Evolutionary conservation across 805 yeast genomes (phyloP), one percentile per base, ranked within the genome.

Genomic region (Hanseniaspora pseudoguilliermondii): DNA sequence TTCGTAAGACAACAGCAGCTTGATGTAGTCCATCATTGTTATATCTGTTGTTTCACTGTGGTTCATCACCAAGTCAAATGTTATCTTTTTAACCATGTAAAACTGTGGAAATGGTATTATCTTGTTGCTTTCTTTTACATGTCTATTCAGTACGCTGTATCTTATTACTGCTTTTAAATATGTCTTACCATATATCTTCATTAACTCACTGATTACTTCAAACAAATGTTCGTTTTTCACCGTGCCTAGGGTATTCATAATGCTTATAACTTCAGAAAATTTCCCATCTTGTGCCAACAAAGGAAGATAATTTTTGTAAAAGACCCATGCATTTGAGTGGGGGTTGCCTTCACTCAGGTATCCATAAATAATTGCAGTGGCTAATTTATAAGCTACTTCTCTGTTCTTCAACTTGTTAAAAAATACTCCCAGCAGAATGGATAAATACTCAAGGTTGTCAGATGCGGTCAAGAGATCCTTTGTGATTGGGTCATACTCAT

Each of bases 81-180:
- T 36, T 5, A 46, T 44, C n/a, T 46, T 41, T 27, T 53, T 53
- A 10, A 53, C 25, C 10, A 53, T 43, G 39, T 44, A 48, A 29
- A 53, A 53, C 20, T 53, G 56, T 18, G 41, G 42, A 23, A 53
- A 53, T 39, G 56, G 56, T n/a, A 53, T 35, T 5, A 51, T 25
- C 2, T 6, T 23, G 9, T 18, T 15, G 1, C 23, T 7, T 5
- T 46, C 27, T 10, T 46, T 20, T 3, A 13, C 21, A 8, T 18
- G 15, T 23, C 16, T 21, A 18, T n/a, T 41, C 21, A 8, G 10
- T 15, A 36, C 25, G 21, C 46, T 53, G 21, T 23, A 53, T 10
- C 16, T 8, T 9, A 53, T 39, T 35, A 53, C 43, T 9, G 56
- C 16, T 21, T 39, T 46, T 15, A 53, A 32, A 16, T 29, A 53